Evolutionary conservation across 2,329 filamentous ascomycete species (phyloP), one percentile per base, ranked within the genome.

Genomic region (Thelonectria discophora): DNA sequence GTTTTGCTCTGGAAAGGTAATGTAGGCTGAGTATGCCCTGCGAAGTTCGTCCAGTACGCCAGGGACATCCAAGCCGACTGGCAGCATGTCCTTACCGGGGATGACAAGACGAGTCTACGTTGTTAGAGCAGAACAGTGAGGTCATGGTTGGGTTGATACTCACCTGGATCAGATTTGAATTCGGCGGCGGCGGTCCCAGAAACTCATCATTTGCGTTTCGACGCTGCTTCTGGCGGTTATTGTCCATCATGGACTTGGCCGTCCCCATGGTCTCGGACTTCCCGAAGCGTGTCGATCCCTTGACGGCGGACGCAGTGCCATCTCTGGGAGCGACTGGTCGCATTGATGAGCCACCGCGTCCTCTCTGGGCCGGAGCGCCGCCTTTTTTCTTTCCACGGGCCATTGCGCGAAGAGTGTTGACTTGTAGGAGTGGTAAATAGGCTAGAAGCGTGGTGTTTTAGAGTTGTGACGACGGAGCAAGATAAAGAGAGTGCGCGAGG

Each of bases 11-110:
- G 63, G 58, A 6, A 57, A 62, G 3, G 55, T 70, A 12, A 79
- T 76, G 70, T 77, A 79, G 6, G 76, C 72, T 30, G 64, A 61
- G 45, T 76, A 55, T 4, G 60, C 63, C 39, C 57, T 67, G 3
- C 76, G 69, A 15, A 79, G 70, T 3, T 65, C 60, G 21, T 78
- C 64, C 5, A 79, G 56, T 2, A 55, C 62, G 0, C 40, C 37
- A 6, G 66, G 58, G 1, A 71, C 60, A 21, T 73, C 66, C 2
- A 78, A 47, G 2, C 63, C 70, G 18, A 20, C 53, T 1, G 75
- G 74, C 1, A 74, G 42, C 17, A 75, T 54, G 18, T 71, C 63
- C 17, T 72, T 62, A 4, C 69, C 71, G 1, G 76, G 71, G 24
- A 78, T 65, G 1, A 77, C 70, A 20, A 76, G 37, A 9, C 60